Evolutionary conservation across 345 rosid genomes (phyloP), one percentile per base, ranked within the genome.

Genomic region (Syzygium aromaticum): DNA sequence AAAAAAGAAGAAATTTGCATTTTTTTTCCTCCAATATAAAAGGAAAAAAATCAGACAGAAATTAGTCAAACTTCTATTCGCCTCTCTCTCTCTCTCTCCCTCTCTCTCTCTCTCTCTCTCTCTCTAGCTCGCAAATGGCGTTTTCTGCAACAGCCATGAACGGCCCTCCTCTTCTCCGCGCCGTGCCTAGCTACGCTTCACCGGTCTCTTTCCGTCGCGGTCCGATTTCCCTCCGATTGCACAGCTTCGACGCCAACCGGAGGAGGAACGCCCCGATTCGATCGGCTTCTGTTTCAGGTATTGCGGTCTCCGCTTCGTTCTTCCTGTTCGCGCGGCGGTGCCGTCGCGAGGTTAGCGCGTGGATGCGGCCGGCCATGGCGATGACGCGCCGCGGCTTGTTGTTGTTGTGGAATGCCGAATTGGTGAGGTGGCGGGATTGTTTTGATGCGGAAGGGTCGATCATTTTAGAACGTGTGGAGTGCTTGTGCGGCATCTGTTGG

Each of bases 211-310:
- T 80, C 9, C 6, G 77, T 43, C 27, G 53, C 33, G 38, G 33
- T 80, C 27, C 86, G 30, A 82, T 86, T 88, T 80, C 86, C 9
- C 59, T 88, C 54, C 80, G 77, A 30, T 61, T 61, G 67, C 9
- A 19, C 25, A 2, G n/a, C 43, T 17, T 28, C 87, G 13, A 51
- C 89, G 88, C 89, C 91, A 78, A 61, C 91, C 93, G 92, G 86
- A 56, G 89, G 77, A 90, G 63, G 21, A 91, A 89, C 21, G 86
- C 94, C 87, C 88, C 84, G 56, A 90, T 97, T 86, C 97, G 95
- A 87, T 92, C 97, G 77, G 46, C 90, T n/a, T 90, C 96, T 2
- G 86, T 84, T 88, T 91, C 96, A 85, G 97, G 98, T 95, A 88
- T 84, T 83, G 7, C 38, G 73, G 21, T 73, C 82, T 38, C 49